These are phyloP conservation scores for Turnera subulata DNA, from an alignment of 345 rosid genomes.

Conservation along the genomic window DNA sequence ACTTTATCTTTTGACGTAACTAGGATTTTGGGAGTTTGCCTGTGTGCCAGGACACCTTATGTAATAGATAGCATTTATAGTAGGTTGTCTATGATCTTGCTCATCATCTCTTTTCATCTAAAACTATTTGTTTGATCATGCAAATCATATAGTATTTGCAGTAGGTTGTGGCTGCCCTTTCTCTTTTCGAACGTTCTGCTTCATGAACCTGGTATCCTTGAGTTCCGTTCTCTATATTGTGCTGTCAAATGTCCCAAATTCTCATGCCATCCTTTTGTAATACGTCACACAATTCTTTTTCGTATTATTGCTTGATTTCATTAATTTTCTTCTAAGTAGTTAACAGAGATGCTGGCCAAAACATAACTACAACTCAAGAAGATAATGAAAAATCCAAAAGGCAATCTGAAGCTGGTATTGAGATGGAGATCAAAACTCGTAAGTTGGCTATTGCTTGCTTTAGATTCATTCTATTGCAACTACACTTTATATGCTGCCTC, in stretches of 20 bases:
- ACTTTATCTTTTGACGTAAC: background rate
- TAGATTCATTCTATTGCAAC: background rate
- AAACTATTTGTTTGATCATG: background rate
- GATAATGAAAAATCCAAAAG: background rate
- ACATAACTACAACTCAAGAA: background rate
- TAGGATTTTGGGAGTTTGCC: background rate
- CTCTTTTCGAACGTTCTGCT: background rate
- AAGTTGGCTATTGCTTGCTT: conserved; percentile 1
- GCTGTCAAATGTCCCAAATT: background rate
- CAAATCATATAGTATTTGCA: background rate
- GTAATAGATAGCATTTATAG: no score
- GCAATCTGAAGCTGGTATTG: conserved; percentile 6
- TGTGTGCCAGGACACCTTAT: background rate
- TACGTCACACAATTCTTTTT: background rate
- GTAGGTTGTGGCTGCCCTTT: background rate
- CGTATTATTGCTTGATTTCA: conserved; percentile 5
- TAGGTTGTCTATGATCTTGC: background rate
- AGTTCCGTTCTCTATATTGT: no score
- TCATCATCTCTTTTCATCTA: background rate
- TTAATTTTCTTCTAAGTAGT: conserved; percentile 4
- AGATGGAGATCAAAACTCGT: conserved; percentile 6
- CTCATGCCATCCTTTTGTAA: background rate
- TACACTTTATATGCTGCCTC: background rate
- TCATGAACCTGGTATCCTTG: background rate
- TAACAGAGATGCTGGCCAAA: conserved; percentile 9